phyloP scores from a whole-genome alignment of 208 protist species.

The Trichomonas tenax region DNA sequence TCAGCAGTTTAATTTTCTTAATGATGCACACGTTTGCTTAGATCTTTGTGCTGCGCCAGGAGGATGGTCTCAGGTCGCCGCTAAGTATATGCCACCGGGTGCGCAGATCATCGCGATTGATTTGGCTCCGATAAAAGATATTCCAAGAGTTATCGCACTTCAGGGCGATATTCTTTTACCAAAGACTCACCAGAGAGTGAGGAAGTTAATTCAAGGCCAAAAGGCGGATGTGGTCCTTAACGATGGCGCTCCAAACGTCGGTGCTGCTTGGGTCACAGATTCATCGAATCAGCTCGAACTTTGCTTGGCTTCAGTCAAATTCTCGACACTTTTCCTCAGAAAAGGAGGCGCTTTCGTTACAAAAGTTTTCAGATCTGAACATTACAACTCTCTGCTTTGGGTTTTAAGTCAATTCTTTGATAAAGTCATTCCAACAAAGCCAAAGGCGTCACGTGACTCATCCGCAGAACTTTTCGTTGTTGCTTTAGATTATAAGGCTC shows the following conservation, averaged over 20 bases:
- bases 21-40: conserved; percentile 53
- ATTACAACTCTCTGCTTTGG: conserved; percentile 92
- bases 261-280: conserved; percentile 88
- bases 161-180: conserved; percentile 91
- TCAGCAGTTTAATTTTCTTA: conserved; percentile 93
- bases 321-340: conserved; percentile 76
- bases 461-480: conserved; percentile 1
- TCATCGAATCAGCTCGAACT: conserved; percentile 71
- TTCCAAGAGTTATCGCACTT: conserved; percentile 66
- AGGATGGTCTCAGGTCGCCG: conserved; percentile 50
- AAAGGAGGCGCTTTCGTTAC: conserved; percentile 69
- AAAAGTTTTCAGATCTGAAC: conserved; percentile 95
- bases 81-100: conserved; percentile 82
- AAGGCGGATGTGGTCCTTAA: conserved; percentile 75
- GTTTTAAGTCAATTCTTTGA: conserved; percentile 93
- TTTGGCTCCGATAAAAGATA: conserved; percentile 78
- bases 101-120: conserved; percentile 77
- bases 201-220: conserved; percentile 71
- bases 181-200: conserved; percentile 73
- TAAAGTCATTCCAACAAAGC: conserved; percentile 92
- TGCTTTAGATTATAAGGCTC: conserved; percentile 27
- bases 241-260: conserved; percentile 98
- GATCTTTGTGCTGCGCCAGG: conserved; percentile 54
- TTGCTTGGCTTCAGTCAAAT: conserved; percentile 71
- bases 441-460: conserved; percentile 63